phyloP scores from a whole-genome alignment of 2,329 filamentous ascomycete genomes.

The Penicillium hordei region DNA sequence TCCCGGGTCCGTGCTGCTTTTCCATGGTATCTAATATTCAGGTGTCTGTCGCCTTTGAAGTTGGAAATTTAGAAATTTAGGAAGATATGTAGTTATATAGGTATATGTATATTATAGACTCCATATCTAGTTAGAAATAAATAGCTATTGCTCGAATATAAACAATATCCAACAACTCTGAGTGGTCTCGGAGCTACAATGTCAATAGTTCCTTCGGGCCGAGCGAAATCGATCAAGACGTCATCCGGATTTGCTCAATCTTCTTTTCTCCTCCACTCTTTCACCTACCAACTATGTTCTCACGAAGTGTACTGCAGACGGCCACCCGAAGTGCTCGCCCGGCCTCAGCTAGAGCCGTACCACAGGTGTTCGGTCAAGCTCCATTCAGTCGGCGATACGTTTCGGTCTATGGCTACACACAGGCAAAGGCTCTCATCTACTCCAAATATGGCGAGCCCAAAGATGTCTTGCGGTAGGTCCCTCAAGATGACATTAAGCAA shows the following conservation, averaged over 20 bases:
- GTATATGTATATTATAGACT: no score
- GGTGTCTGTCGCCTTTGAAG: not conserved
- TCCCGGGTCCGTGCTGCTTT: constrained; percentile 19
- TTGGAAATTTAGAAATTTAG: no score
- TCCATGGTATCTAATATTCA: not conserved
- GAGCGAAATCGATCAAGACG: constrained; percentile 17
- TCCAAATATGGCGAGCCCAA: constrained; percentile 51
- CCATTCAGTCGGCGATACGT: constrained; percentile 37
- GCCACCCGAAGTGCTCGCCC: constrained; percentile 16
- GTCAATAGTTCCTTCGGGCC: constrained; percentile 17
- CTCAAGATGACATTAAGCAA: not conserved
- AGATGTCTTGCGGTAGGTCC: constrained; percentile 46
- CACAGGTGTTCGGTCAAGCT: constrained; percentile 12
- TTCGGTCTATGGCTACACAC: constrained; percentile 51
- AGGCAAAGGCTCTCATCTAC: constrained; percentile 51
- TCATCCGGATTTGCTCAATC: constrained; percentile 13
- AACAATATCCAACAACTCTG: not conserved
- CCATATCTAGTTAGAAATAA: not conserved
- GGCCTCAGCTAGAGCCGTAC: constrained; percentile 12
- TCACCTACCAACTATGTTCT: constrained; percentile 28
- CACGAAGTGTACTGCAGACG: constrained; percentile 26
- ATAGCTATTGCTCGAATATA: not conserved
- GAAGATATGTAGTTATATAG: not conserved
- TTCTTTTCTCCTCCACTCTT: not conserved
- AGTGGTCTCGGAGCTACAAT: not conserved